Evolutionary conservation across 495 filamentous ascomycete species (phyloP), one percentile per base, ranked within the genome.

Genomic region (Pseudotulostoma volvatum): DNA sequence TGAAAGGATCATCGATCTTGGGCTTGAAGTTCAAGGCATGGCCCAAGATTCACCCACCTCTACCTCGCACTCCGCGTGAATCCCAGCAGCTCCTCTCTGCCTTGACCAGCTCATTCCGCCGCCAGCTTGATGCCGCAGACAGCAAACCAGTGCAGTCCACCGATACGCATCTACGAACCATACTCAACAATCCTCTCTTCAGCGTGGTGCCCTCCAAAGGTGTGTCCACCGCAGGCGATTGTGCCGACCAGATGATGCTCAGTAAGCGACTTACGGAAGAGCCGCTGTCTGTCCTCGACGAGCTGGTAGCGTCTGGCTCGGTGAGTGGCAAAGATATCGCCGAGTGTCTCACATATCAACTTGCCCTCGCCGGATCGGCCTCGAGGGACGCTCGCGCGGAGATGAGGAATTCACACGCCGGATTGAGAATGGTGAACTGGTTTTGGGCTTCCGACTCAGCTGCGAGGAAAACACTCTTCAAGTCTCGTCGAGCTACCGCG

Each of bases 21-120:
- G 48, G 48, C 21, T 56, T 76, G 42, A 71, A 59, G 44, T 58
- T 74, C 43, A 70, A 60, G 44, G 48, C 53, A 36, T 75, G 44
- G 64, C 68, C 70, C 2, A 76, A 73, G 46, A 68, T 88, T 33
- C 77, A 87, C 47, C 77, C 71, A 13, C 80, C 79, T 14, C 63
- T 83, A 2, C 77, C 79, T 2, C 61, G 84, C 15, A 72, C 61
- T 35, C 60, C 60, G 4, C 71, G 67, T 46, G 73, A 85, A 44
- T 77, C 78, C 19, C 63, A 76, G 45, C 70, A 75, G 43, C 64
- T 92, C 1, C 73, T 85, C 39, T 63, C 70, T 18, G 63, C 70
- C 38, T 70, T 92, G 42, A 86, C 79, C 13, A 61, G 66, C 3
- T 86, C 81, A n/a, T 92, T 92, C 56, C 73, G 77, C 39, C 60